A percentile compares a stretch with the other conserved stretches of the same genome.
These are phyloP conservation scores for Yarrowia osloensis DNA, from an alignment of 805 yeast genomes.

Conservation along the genomic window DNA sequence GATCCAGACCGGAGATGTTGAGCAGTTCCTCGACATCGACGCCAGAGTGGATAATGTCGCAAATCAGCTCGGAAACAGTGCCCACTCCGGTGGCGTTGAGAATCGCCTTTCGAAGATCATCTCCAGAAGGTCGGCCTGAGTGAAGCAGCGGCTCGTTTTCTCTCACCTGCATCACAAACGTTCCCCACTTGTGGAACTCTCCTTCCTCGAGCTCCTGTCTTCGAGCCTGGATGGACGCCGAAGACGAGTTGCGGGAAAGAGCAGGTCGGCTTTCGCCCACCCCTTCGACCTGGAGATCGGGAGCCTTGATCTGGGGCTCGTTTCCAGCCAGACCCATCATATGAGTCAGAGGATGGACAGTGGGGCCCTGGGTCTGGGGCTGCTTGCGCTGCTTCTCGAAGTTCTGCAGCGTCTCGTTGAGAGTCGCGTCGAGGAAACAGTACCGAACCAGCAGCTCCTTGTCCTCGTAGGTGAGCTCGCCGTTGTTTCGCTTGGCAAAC, in stretches of 20 bases:
- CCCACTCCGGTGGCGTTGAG: conserved; percentile 33
- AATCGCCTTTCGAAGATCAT: conserved; percentile 50
- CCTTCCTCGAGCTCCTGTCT: conserved; percentile 90
- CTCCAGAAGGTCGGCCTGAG: conserved; percentile 49
- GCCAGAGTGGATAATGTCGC: conserved; percentile 31
- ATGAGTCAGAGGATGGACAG: conserved; percentile 24
- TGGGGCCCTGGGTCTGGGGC: neutral
- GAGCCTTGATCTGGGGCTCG: conserved; percentile 21
- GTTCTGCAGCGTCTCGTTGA: conserved; percentile 53
- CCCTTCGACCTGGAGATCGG: conserved; percentile 12
- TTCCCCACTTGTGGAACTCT: conserved; percentile 84
- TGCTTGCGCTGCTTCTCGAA: conserved; percentile 32
- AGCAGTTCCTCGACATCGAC: conserved; percentile 24
- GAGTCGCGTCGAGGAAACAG: conserved; percentile 66
- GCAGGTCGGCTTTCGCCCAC: conserved; percentile 28
- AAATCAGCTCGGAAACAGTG: conserved; percentile 33
- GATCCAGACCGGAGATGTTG: conserved; percentile 11
- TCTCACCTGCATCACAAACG: conserved; percentile 66
- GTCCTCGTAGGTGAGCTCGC: conserved; percentile 62
- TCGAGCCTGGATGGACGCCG: conserved; percentile 56
- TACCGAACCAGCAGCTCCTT: conserved; percentile 73
- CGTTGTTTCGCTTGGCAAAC: conserved; percentile 56
- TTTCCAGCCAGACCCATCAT: conserved; percentile 28
- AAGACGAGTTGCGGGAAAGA: conserved; percentile 37
- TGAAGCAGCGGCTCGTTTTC: neutral